Conservation (phyloP, 2,329 filamentous ascomycete species). For the Ophiostoma pallidulum region DNA sequence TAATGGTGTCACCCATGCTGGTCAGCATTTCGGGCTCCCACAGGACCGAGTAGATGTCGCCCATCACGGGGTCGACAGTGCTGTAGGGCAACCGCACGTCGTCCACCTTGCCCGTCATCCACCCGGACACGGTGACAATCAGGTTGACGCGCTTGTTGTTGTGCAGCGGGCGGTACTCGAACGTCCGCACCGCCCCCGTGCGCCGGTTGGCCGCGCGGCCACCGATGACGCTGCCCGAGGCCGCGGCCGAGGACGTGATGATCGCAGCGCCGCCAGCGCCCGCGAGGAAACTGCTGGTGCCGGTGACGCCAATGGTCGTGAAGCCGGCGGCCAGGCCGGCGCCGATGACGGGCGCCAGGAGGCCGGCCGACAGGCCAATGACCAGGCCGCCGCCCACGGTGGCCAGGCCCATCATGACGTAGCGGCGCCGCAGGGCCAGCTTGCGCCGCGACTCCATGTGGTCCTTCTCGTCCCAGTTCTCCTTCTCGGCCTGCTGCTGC, state of each 20-base stretch:
- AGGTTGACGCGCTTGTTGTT: conserved; percentile 97
- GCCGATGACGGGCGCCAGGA: conserved; percentile 88
- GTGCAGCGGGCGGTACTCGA: conserved; percentile 91
- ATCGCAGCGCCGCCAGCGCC: conserved; percentile 88
- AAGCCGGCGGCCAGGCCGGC: conserved; percentile 90
- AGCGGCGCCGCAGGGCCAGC: conserved; percentile 67
- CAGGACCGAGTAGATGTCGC: conserved; percentile 89
- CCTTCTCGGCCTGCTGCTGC: conserved; percentile 87
- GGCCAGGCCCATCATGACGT: conserved; percentile 92
- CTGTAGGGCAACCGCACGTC: conserved; percentile 93
- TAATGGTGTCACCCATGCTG: conserved; percentile 97
- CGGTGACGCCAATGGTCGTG: conserved; percentile 85
- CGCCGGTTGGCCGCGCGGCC: conserved; percentile 75
- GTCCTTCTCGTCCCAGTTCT: conserved; percentile 96
- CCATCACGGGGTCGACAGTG: conserved; percentile 96
- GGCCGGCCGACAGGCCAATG: conserved; percentile 86
- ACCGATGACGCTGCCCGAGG: conserved; percentile 81
- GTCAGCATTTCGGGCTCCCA: conserved; percentile 98
- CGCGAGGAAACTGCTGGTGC: conserved; percentile 80
- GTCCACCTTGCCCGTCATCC: conserved; percentile 97
- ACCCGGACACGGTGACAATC: conserved; percentile 89
- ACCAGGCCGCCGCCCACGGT: conserved; percentile 92
- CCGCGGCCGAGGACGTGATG: conserved; percentile 80
- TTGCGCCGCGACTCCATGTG: conserved; percentile 84
- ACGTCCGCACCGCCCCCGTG: conserved; percentile 87